A percentile compares a stretch with the other conserved stretches of the same genome.
Evolutionary conservation across 345 rosid genomes (phyloP).

Genomic region (Hibiscus mutabilis): DNA sequence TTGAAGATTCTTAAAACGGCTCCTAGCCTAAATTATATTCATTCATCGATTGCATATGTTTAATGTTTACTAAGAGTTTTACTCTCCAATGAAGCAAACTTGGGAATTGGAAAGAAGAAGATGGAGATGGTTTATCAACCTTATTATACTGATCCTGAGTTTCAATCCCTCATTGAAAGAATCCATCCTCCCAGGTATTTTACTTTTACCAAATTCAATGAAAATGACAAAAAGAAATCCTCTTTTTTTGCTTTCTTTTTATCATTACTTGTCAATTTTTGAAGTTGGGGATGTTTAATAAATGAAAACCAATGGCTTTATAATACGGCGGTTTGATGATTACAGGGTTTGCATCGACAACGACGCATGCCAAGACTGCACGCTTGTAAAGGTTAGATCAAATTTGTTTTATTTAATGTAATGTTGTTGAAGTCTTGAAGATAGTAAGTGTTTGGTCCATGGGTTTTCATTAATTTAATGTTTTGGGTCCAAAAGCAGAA

Average conservation of each 20-base stretch:
- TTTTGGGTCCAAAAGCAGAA: not conserved
- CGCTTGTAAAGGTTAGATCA: slow-evolving; percentile 70
- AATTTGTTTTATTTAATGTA: not conserved
- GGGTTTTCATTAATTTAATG: not conserved
- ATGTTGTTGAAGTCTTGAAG: not conserved
- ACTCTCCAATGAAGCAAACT: not conserved
- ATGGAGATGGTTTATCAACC: slow-evolving; percentile 70
- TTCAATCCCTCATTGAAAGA: slow-evolving; percentile 71
- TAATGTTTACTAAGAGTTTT: not conserved
- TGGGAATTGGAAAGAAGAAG: slow-evolving; percentile 9
- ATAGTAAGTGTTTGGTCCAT: not conserved
- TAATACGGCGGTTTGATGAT: not conserved
- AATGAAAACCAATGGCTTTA: not conserved
- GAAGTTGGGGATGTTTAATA: not conserved
- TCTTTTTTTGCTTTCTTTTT: too few relatives aligned
- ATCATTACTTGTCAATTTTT: too few relatives aligned
- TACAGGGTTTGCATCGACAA: slow-evolving; percentile 86
- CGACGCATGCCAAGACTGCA: slow-evolving; percentile 61
- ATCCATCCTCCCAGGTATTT: slow-evolving; percentile 73
- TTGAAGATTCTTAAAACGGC: not conserved
- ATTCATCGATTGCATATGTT: not conserved
- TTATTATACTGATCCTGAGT: slow-evolving; percentile 57
- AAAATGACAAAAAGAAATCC: too few relatives aligned
- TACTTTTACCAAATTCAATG: not conserved
- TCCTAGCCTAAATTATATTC: not conserved